Percentiles rank a stretch among this genome's conserved stretches.
phyloP scores from a whole-genome alignment of 208 protist genomes.

The Trichomonas gallinae region DNA sequence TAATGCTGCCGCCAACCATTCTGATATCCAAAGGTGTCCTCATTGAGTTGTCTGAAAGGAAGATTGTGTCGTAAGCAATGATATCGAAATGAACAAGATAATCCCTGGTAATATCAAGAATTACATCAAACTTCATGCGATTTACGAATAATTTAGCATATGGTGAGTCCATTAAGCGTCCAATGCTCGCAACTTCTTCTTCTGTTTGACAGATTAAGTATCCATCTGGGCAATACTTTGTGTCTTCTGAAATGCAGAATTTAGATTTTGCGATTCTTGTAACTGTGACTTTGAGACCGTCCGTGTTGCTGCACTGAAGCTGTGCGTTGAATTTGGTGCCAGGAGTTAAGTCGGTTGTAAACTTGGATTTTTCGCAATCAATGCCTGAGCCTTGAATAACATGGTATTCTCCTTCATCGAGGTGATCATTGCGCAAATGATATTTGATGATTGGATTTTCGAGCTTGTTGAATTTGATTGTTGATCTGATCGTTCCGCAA shows the following conservation, averaged over 20 bases:
- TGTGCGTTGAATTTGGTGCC: neutral
- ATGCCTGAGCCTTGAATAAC: neutral
- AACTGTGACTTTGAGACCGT: neutral
- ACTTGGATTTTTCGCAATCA: neutral
- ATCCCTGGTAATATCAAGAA: neutral
- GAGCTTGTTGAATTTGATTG: neutral
- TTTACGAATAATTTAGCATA: neutral
- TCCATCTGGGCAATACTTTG: neutral
- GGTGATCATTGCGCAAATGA: neutral
- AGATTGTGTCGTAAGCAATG: neutral
- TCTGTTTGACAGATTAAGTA: neutral
- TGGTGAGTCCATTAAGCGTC: neutral
- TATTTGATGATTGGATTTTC: neutral
- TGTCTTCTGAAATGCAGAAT: neutral
- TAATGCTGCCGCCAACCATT: too few species aligned
- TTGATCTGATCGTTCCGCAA: neutral
- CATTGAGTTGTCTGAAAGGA: neutral
- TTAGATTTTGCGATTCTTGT: neutral
- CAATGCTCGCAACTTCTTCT: neutral
- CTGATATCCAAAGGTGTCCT: too few species aligned
- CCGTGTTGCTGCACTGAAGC: neutral
- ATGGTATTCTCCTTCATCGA: neutral
- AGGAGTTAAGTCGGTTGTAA: neutral
- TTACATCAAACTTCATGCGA: too few species aligned
- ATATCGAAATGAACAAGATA: neutral